Percentiles rank a stretch among this genome's conserved stretches.
These are phyloP conservation scores for Hanseniaspora pseudoguilliermondii DNA, from an alignment of 805 yeast genomes.

Conservation along the genomic window DNA sequence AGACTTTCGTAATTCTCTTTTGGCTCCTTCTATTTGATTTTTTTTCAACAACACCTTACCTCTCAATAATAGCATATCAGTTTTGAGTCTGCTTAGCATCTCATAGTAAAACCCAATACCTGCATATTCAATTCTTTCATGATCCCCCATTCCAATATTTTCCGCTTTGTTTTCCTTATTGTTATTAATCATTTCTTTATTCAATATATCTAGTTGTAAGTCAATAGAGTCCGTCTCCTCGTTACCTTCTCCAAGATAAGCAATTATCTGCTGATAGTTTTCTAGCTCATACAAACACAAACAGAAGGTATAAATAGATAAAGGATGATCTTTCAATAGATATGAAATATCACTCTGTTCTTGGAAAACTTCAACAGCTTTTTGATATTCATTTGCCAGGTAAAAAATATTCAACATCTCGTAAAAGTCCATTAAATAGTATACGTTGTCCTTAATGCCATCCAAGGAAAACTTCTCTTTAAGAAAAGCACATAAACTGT, in stretches of 20 bases:
- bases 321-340: slow-evolving; percentile 68
- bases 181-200: slow-evolving; percentile 50
- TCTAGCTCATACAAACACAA: slow-evolving; percentile 54
- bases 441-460: background rate
- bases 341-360: slow-evolving; percentile 41
- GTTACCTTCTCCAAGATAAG: slow-evolving; percentile 54
- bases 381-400: slow-evolving; percentile 25
- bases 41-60: slow-evolving; percentile 75
- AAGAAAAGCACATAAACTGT: slow-evolving; percentile 73
- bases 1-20: slow-evolving; percentile 77
- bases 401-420: background rate
- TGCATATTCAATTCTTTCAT: background rate
- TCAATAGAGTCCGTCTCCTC: slow-evolving; percentile 6
- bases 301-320: slow-evolving; percentile 35
- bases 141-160: background rate
- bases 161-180: slow-evolving; percentile 15
- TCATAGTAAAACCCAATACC: background rate
- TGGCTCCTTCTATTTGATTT: slow-evolving; percentile 74
- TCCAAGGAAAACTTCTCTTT: slow-evolving; percentile 62
- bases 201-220: background rate
- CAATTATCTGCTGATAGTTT: slow-evolving; percentile 79
- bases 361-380: slow-evolving; percentile 62
- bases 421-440: slow-evolving; percentile 3
- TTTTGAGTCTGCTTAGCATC: slow-evolving; percentile 29
- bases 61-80: slow-evolving; percentile 68